These are phyloP conservation scores for Phytophthora capsici DNA, from an alignment of 352 stramenopile species.

Conservation along the genomic window DNA sequence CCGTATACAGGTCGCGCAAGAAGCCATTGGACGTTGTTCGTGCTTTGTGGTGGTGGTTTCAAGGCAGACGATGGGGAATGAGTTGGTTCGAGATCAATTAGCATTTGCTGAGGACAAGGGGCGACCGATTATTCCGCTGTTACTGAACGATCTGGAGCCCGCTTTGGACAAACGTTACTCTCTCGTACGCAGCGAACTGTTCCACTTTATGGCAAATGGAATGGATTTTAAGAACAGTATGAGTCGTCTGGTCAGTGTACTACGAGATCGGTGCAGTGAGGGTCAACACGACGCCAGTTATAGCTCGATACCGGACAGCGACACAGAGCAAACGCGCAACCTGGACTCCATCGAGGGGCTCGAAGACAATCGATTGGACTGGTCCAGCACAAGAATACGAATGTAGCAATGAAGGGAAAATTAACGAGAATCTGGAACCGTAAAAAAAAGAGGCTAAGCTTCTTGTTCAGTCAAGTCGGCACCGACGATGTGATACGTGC, in stretches of 20 bases:
- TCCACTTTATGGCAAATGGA: constrained; percentile 63
- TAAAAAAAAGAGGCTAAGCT: not conserved
- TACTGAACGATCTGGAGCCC: constrained; percentile 65
- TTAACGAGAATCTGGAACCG: not conserved
- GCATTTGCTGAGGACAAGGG: constrained; percentile 81
- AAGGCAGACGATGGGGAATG: constrained; percentile 56
- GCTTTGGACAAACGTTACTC: constrained; percentile 78
- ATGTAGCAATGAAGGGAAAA: constrained; percentile 17
- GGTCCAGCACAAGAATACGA: constrained; percentile 23
- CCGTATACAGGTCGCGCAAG: constrained; percentile 36
- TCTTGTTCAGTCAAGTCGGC: not conserved
- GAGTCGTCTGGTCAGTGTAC: constrained; percentile 10
- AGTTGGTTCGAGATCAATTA: constrained; percentile 76
- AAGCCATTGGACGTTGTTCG: constrained; percentile 74
- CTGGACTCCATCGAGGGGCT: constrained; percentile 25
- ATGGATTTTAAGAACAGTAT: constrained; percentile 66
- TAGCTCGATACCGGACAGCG: constrained; percentile 6
- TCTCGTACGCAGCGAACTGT: constrained; percentile 70
- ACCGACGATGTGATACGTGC: not conserved
- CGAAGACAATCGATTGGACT: constrained; percentile 13
- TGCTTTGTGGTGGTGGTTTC: constrained; percentile 76
- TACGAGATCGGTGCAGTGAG: not conserved
- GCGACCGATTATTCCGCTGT: constrained; percentile 70
- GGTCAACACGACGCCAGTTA: constrained; percentile 9
- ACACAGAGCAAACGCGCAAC: constrained; percentile 14